Evolutionary conservation across 768 basidiomycete genomes (phyloP), one percentile per base, ranked within the genome.

Genomic region (Lentinula lateritia): DNA sequence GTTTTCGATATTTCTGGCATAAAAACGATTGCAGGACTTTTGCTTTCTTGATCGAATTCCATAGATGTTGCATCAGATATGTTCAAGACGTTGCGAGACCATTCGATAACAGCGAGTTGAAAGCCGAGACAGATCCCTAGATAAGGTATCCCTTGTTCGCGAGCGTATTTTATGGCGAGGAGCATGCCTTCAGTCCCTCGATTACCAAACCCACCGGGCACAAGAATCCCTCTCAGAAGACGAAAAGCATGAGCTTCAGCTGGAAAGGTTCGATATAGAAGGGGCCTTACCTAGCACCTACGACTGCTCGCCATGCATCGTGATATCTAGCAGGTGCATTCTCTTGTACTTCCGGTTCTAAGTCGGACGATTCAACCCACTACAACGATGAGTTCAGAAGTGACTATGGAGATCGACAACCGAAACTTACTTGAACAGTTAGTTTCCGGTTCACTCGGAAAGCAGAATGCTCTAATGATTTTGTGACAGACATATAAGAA

Each of bases 1-100:
- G 95, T 98, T 71, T 89, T 90, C 10, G 94, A 97, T 67, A 99
- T 92, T 72, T 99, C 97, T 16, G 97, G 97, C 97, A 99, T 99
- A 83, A 95, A 98, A 66, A 98, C 82, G 74, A 98, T 80, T 60
- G 95, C 80, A 0, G 90, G 91, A 65, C 89, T 77, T n/a, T 76
- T 72, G 1, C 87, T 77, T 1, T 83, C 73, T 3, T 83, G 69
- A 43, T 81, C 74, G 66, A 98, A 91, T 73, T 99, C 96, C 35
- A 85, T 75, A 3, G 96, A 98, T 52, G 87, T 90, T 5, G 96
- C 94, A 60, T 85, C 83, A 35, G 79, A 66, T 50, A 95, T 77
- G 16, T 83, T 85, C 64, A 92, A 80, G 6, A 97, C 87, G 70
- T 90, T 88, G 52, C 95, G 80, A 12, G 93, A 91, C 90, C 92